phyloP scores from a whole-genome alignment of 2,329 filamentous ascomycete species.

The Fusarium incarnatum region DNA sequence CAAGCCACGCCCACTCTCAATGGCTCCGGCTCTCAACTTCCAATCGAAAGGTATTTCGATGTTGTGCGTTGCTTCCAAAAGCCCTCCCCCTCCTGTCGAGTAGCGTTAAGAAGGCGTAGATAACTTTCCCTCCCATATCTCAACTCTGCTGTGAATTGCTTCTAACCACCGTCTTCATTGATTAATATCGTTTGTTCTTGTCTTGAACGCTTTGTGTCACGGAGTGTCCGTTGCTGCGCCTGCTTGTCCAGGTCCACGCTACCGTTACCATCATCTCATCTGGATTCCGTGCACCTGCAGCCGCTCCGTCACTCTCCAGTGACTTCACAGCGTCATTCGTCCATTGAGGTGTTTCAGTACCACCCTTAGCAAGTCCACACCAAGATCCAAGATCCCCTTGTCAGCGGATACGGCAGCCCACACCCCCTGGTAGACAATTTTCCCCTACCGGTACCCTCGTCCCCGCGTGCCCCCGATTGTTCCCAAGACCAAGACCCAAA shows the following conservation, averaged over 20 bases:
- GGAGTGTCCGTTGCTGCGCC: conserved; percentile 45
- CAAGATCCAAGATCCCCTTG: conserved; percentile 50
- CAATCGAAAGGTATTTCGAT: conserved; percentile 40
- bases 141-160: conserved; percentile 23
- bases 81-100: conserved; percentile 33
- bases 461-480: conserved; percentile 49
- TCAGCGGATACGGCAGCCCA: conserved; percentile 47
- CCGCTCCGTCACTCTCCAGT: conserved; percentile 44
- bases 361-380: conserved; percentile 45
- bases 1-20: conserved; percentile 39
- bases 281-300: conserved; percentile 46
- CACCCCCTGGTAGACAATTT: conserved; percentile 49
- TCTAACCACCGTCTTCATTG: conserved; percentile 19
- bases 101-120: conserved; percentile 26
- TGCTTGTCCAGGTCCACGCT: conserved; percentile 40
- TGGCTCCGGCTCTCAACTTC: conserved; percentile 34
- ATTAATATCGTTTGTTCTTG: conserved; percentile 25
- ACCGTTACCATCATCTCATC: conserved; percentile 45
- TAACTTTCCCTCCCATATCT: conserved; percentile 17
- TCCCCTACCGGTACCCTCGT: conserved; percentile 51
- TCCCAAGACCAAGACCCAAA: conserved; percentile 49
- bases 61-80: conserved; percentile 43
- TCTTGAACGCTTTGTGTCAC: conserved; percentile 40
- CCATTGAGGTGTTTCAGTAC: conserved; percentile 49
- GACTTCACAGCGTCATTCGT: conserved; percentile 46